These are phyloP conservation scores for Candida pseudofarinosa DNA, from an alignment of 805 yeast species.

Conservation along the genomic window DNA sequence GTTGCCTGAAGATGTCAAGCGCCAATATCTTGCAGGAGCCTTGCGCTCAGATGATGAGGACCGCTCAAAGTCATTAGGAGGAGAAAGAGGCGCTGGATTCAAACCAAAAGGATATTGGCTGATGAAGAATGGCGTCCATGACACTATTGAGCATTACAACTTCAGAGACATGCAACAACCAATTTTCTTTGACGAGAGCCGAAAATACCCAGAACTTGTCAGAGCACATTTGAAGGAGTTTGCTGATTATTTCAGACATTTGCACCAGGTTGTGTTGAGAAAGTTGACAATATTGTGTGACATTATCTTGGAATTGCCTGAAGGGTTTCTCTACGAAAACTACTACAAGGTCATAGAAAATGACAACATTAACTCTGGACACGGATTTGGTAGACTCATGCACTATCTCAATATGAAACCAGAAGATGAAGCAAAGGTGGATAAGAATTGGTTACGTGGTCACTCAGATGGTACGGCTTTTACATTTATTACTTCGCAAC, in stretches of 20 bases:
- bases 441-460: constrained; percentile 25
- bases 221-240: constrained; percentile 20
- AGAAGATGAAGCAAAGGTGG: constrained; percentile 21
- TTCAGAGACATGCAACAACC: constrained; percentile 23
- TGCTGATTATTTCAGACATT: constrained; percentile 18
- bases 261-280: constrained; percentile 19
- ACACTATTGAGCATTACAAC: constrained; percentile 25
- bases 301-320: constrained; percentile 23
- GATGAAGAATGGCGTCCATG: constrained; percentile 25
- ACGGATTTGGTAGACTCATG: constrained; percentile 29
- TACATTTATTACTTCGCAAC: constrained; percentile 29
- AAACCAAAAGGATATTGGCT: constrained; percentile 30
- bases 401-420: constrained; percentile 22
- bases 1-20: constrained; percentile 37
- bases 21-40: constrained; percentile 38
- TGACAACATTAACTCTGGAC: constrained; percentile 22
- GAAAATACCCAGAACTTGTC: constrained; percentile 22
- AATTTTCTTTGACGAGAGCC: constrained; percentile 15
- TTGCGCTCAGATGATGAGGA: constrained; percentile 25
- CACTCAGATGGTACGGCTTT: constrained; percentile 29
- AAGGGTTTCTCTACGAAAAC: constrained; percentile 25
- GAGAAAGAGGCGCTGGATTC: constrained; percentile 27
- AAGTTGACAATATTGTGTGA: constrained; percentile 23
- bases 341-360: constrained; percentile 21
- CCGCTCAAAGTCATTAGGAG: constrained; percentile 22